phyloP scores from a whole-genome alignment of 2,329 filamentous ascomycete genomes.

The Aphanoascus verrucosus region DNA sequence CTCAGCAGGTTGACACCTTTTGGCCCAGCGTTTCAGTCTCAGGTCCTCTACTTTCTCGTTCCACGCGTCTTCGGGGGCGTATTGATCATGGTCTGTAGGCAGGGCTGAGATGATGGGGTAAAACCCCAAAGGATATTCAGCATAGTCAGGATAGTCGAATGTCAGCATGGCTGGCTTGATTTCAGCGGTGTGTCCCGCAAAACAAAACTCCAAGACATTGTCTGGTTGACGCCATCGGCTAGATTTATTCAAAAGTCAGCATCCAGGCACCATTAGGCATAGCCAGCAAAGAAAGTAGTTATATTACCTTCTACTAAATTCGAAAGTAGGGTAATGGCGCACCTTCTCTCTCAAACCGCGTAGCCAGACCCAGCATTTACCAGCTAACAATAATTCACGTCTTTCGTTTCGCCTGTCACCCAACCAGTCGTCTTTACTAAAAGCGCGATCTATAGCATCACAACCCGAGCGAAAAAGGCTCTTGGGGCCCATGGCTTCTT shows the following conservation, averaged over 20 bases:
- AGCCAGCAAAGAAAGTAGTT: too few relatives aligned
- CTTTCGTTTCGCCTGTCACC: neutral
- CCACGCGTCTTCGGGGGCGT: neutral
- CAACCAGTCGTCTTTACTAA: neutral
- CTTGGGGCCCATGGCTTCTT: neutral
- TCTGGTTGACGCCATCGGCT: neutral
- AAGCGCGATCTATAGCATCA: too few relatives aligned
- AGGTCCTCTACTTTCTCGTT: neutral
- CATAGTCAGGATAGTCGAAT: neutral
- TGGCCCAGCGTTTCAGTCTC: too few relatives aligned
- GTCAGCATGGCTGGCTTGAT: neutral
- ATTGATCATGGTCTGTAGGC: neutral
- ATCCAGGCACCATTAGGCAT: too few relatives aligned
- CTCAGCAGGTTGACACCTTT: too few relatives aligned
- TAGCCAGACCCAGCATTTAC: too few relatives aligned
- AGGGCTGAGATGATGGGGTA: neutral
- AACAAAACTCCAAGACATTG: neutral
- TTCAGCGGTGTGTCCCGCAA: neutral
- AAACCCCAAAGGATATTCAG: neutral
- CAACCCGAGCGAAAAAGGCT: too few relatives aligned
- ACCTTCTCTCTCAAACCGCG: too few relatives aligned
- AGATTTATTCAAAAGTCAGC: neutral
- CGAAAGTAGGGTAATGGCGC: too few relatives aligned
- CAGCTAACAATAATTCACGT: too few relatives aligned
- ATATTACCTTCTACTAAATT: too few relatives aligned